Evolutionary conservation across 2,329 filamentous ascomycete species (phyloP).

Genomic region (Phialophora expanda): DNA sequence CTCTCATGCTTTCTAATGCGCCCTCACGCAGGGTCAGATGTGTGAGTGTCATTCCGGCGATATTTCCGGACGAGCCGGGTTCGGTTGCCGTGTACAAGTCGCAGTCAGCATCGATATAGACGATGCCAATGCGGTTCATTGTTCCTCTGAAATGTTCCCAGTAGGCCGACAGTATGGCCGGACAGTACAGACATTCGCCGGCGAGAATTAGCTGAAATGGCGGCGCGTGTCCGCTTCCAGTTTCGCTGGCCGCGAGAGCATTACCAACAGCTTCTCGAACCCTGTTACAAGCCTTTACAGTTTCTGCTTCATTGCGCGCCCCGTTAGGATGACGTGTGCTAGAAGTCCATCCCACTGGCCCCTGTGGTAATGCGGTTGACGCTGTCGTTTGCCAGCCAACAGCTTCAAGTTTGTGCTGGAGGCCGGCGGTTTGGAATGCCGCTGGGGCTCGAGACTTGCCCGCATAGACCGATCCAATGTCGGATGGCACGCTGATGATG

Average conservation of each 20-base stretch:
- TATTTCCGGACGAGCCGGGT: slow-evolving; percentile 18
- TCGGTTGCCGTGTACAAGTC: slow-evolving; percentile 22
- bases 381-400: slow-evolving; percentile 15
- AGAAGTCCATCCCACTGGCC: slow-evolving; percentile 14
- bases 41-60: slow-evolving; percentile 25
- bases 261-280: slow-evolving; percentile 10
- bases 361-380: slow-evolving; percentile 14
- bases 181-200: slow-evolving; percentile 28
- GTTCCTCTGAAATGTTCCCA: slow-evolving; percentile 7
- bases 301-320: slow-evolving; percentile 25
- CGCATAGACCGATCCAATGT: slow-evolving; percentile 23
- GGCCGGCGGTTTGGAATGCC: slow-evolving; percentile 21
- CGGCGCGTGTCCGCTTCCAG: not conserved
- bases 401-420: slow-evolving; percentile 14
- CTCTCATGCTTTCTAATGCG: slow-evolving; percentile 21
- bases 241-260: slow-evolving; percentile 6
- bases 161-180: slow-evolving; percentile 26
- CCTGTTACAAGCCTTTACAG: slow-evolving; percentile 14
- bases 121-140: slow-evolving; percentile 19
- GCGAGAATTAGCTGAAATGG: slow-evolving; percentile 26
- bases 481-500: slow-evolving; percentile 26
- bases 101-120: slow-evolving; percentile 31
- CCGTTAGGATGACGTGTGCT: slow-evolving; percentile 11
- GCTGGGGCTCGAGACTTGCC: slow-evolving; percentile 30
- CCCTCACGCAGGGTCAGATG: slow-evolving; percentile 18